Evolutionary conservation across 129 eudicot genomes (phyloP), one percentile per base, ranked within the genome.

Genomic region (Flaveria brownii): DNA sequence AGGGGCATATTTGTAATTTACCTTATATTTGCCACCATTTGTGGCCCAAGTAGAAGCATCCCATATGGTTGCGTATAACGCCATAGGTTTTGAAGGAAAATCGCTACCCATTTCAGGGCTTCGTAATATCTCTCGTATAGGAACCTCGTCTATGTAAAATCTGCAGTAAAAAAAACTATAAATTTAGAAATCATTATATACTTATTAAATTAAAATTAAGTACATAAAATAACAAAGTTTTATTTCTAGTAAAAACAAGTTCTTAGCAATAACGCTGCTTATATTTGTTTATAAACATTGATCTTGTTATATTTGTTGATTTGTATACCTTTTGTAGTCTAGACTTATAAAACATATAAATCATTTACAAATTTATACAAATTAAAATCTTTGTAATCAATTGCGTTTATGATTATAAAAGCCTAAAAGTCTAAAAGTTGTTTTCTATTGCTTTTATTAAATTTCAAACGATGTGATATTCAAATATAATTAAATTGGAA

Each of bases 1-100:
- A 47, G 98, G 98, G 52, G 97, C 97, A 11, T 85, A 90, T 67
- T 91, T 91, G 90, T 94, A 94, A 47, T 91, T 88, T 11, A 86
- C 96, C 52, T 78, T 88, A 67, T 94, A 87, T 81, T 82, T 88
- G 0, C 98, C 98, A 0, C 98, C 98, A 0, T 86, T 81, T 0
- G 98, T 94, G 15, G 98, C 98, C 98, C 98, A 94, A 64, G 79
- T 85, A 0, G 98, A 94, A 43, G 96, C 98, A 73, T 94, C 98
- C 98, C 98, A 94, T 39, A 94, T 94, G 45, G 98, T 94, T 55
- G 98, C 98, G 14, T 94, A 94, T 49, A 94, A 43, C 0, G 89
- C 85, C 98, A 94, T 94, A 0, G 98, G 98, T 73, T 94, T 94
- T 0, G 97, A 87, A 15, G 98, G 98, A 77, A 80, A 94, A 83